Evolutionary conservation across 2,329 filamentous ascomycete genomes (phyloP), one percentile per base, ranked within the genome.

Genomic region (Westerdykella sp.): DNA sequence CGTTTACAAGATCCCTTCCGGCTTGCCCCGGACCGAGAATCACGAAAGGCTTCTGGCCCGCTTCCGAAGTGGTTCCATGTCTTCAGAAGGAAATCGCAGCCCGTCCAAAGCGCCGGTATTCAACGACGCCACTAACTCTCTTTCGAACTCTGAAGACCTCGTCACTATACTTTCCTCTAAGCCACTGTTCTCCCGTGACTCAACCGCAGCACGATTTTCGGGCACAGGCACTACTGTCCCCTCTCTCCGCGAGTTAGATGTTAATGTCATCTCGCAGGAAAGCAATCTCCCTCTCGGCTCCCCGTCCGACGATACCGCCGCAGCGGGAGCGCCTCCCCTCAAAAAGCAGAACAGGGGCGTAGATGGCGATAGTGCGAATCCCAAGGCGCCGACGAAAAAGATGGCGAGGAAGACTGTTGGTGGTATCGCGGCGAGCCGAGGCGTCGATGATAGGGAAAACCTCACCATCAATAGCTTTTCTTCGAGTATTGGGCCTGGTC

Each of bases 1-100:
- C 23, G 75, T 81, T 41, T 98, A 97, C 67, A 75, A 80, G n/a
- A 95, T 87, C 59, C 86, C 88, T 0, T 85, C 79, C 1, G 73
- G 77, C 2, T 74, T 98, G 1, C 93, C 93, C 3, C 81, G 83
- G 21, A 97, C 93, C 0, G 78, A 81, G 56, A 57, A 69, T 1
- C 79, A 83, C 56, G 77, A 82, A 11, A 69, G 65, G 11, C 68
- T 84, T 22, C 69, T 82, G 11, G 73, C 77, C 15, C 51, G 74
- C 58, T 45, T 67, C 14, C 65, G 70, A 59, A 54, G 72, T 54
- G 60, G 43, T n/a, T 51, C 60, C 6, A 42, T 50, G 5, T 53
- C 63, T 40, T 53, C 60, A 43, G 66, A 65, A 37, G 47, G 46
- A 5, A 45, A 48, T 1, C 60, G 60, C 31, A 69, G 66, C 42